Evolutionary conservation across 2,329 filamentous ascomycete species (phyloP).

Genomic region (Fusarium fracticaudum): DNA sequence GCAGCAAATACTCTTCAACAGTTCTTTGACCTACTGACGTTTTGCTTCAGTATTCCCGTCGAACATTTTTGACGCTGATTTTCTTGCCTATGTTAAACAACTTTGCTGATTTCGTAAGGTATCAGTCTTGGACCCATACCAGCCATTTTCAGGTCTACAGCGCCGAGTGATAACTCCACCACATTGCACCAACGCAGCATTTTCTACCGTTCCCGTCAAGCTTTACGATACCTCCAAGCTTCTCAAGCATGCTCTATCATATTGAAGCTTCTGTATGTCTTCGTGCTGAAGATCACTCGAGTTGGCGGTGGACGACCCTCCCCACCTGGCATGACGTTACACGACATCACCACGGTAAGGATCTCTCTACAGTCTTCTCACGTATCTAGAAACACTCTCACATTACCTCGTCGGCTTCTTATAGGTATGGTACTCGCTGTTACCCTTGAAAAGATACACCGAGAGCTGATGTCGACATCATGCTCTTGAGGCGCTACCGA

Average conservation of each 20-base stretch:
- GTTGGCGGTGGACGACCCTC: not conserved
- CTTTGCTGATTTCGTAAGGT: not conserved
- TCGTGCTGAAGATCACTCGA: not conserved
- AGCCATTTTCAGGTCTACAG: not conserved
- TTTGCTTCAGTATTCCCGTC: not conserved
- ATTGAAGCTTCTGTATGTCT: not conserved
- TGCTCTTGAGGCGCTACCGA: not conserved
- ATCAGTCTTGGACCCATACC: not conserved
- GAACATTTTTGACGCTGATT: not conserved
- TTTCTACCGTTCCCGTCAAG: not conserved
- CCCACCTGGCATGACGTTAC: not conserved
- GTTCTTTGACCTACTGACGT: not conserved
- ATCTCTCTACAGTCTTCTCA: not conserved
- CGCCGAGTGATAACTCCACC: not conserved
- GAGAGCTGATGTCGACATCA: not conserved
- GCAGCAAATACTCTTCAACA: constrained; percentile 7
- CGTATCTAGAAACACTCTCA: not conserved
- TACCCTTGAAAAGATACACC: not conserved
- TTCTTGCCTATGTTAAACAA: not conserved
- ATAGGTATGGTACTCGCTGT: not conserved
- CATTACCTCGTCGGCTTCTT: rapidly evolving
- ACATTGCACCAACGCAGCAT: not conserved
- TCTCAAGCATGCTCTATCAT: rapidly evolving
- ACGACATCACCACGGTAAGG: not conserved
- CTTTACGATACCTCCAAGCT: not conserved